Percentiles rank a stretch among this genome's conserved stretches.
phyloP scores from a whole-genome alignment of 495 filamentous ascomycete genomes.

The Evernia prunastri region DNA sequence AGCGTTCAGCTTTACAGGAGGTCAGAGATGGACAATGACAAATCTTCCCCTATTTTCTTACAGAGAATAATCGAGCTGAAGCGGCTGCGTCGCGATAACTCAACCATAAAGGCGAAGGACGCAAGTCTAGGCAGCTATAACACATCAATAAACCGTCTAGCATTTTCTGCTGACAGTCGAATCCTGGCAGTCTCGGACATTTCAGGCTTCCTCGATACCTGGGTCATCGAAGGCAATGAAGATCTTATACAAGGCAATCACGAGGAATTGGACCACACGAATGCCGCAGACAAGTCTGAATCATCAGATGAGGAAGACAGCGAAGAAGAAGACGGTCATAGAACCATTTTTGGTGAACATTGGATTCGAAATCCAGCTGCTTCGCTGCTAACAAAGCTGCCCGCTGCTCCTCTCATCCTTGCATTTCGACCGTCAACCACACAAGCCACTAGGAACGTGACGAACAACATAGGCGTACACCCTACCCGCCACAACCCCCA shows the following conservation, averaged over 20 bases:
- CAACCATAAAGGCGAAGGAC: conserved; percentile 47
- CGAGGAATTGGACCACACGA: conserved; percentile 24
- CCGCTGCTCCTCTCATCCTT: conserved; percentile 59
- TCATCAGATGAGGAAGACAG: conserved; percentile 50
- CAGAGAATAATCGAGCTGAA: conserved; percentile 47
- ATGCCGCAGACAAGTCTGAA: conserved; percentile 27
- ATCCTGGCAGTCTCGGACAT: conserved; percentile 74
- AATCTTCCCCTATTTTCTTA: conserved; percentile 40
- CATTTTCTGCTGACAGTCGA: conserved; percentile 75
- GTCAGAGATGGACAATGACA: conserved; percentile 31
- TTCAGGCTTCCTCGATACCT: conserved; percentile 80
- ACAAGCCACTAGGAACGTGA: conserved; percentile 30
- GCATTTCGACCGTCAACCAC: conserved; percentile 61
- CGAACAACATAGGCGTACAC: conserved; percentile 39
- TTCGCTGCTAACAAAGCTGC: conserved; percentile 70
- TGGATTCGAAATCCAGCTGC: conserved; percentile 65
- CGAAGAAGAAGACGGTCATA: conserved; percentile 32
- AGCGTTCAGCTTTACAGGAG: conserved; percentile 44
- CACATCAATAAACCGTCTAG: conserved; percentile 61
- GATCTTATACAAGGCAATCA: conserved; percentile 28
- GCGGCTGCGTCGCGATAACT: conserved; percentile 50
- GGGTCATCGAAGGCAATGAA: conserved; percentile 57
- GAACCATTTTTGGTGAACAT: conserved; percentile 40
- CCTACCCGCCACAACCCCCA: conserved; percentile 43
- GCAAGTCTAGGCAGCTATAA: conserved; percentile 75